These are phyloP conservation scores for Larix sibirica DNA, from an alignment of 83 land plant species.

Conservation along the genomic window DNA sequence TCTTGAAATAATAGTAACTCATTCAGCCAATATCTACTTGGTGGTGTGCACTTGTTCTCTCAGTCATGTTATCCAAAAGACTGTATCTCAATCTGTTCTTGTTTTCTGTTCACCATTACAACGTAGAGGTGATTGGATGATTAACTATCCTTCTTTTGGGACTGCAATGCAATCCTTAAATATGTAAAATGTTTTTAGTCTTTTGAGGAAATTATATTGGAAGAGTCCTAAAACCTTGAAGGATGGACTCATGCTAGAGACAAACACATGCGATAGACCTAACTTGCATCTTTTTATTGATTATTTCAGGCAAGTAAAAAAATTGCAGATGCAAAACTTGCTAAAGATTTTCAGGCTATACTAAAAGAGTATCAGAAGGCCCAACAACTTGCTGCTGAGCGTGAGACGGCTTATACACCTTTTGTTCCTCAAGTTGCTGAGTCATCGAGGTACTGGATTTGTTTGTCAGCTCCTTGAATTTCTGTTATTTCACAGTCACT, in stretches of 20 bases:
- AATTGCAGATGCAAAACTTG: constrained; percentile 75
- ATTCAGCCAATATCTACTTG: not conserved
- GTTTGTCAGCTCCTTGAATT: not conserved
- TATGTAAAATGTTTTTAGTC: not conserved
- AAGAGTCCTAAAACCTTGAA: not conserved
- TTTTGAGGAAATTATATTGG: not conserved
- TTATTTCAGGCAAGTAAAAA: constrained; percentile 51
- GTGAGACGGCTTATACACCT: constrained; percentile 62
- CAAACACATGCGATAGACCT: not conserved
- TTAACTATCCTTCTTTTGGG: not conserved
- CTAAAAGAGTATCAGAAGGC: constrained; percentile 62
- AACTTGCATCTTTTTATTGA: not conserved
- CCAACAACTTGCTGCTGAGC: constrained; percentile 62
- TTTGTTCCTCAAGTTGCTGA: constrained; percentile 38
- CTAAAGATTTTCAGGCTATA: constrained; percentile 65
- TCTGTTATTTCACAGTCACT: not conserved
- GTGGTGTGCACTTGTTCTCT: not conserved
- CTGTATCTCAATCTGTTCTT: no score
- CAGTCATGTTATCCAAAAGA: not conserved
- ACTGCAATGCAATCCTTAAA: not conserved
- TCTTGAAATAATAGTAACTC: not conserved
- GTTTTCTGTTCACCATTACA: not conserved
- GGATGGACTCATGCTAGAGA: not conserved
- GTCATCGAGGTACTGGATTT: constrained; percentile 28
- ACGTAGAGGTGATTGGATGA: not conserved